A percentile compares a stretch with the other conserved stretches of the same genome.
These are phyloP conservation scores for Solanum chiquidenum DNA, from an alignment of 257 asterid species.

Conservation along the genomic window DNA sequence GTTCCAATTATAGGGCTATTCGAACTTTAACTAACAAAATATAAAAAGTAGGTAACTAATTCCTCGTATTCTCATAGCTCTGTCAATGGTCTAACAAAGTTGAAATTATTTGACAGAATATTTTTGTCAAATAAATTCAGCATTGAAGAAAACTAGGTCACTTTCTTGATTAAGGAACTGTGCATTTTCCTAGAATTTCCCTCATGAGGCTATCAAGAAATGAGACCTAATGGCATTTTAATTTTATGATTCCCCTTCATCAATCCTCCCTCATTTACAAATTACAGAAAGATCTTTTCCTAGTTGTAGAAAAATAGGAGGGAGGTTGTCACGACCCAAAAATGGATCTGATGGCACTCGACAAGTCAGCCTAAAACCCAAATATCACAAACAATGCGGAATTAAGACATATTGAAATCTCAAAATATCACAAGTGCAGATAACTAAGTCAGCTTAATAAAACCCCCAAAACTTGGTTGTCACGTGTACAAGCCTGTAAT, in stretches of 20 bases:
- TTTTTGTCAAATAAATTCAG: background rate
- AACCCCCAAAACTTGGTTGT: background rate
- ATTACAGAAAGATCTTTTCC: background rate
- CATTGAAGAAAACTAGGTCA: background rate
- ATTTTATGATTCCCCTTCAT: background rate
- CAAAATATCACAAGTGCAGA: background rate
- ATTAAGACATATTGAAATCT: background rate
- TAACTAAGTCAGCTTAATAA: background rate
- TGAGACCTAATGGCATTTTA: background rate
- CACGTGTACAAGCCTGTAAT: background rate
- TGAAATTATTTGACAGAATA: background rate
- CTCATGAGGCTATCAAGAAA: background rate
- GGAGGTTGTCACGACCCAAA: background rate
- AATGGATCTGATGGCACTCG: background rate
- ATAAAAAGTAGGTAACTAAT: background rate
- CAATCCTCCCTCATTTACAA: background rate
- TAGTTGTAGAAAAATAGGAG: background rate
- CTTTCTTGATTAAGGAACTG: background rate
- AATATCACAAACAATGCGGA: background rate
- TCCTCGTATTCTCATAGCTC: background rate
- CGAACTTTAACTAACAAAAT: background rate
- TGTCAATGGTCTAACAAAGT: background rate
- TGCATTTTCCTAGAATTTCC: background rate
- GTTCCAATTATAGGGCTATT: background rate
- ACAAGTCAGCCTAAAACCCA: background rate